Percentiles rank a stretch among this genome's conserved stretches.
These are phyloP conservation scores for Fabrea salina DNA, from an alignment of 169 alveolate genomes.

Conservation along the genomic window DNA sequence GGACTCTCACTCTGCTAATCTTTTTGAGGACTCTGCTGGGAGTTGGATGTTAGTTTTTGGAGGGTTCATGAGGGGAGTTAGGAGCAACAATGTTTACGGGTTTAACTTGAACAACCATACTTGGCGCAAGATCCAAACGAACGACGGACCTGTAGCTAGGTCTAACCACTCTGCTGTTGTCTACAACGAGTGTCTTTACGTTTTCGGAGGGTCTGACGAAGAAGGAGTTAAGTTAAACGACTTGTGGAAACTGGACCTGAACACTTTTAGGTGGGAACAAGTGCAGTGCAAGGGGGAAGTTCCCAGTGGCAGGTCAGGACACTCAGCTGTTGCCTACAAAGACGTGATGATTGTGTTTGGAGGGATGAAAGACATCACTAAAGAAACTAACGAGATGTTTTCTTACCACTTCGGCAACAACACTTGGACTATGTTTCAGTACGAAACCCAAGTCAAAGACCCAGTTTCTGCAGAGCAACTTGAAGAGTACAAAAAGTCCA, in stretches of 20 bases:
- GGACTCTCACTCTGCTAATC: conserved; percentile 50
- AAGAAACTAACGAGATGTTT: conserved; percentile 22
- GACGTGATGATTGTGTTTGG: conserved; percentile 74
- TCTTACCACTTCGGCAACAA: conserved; percentile 70
- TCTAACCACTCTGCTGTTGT: conserved; percentile 60
- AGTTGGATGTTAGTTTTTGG: conserved; percentile 67
- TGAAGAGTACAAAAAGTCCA: conserved; percentile 13
- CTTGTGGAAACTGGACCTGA: conserved; percentile 44
- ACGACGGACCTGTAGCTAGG: conserved; percentile 55
- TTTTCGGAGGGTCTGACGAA: conserved; percentile 71
- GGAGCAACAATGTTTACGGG: conserved; percentile 15
- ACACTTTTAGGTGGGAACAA: conserved; percentile 36
- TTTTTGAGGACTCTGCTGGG: conserved; percentile 77
- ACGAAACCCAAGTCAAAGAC: conserved; percentile 3
- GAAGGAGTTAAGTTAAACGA: conserved; percentile 53
- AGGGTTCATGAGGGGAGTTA: conserved; percentile 63
- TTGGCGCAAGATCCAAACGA: conserved; percentile 30
- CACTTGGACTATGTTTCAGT: conserved; percentile 66
- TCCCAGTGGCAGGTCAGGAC: conserved; percentile 81
- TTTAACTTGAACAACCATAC: conserved; percentile 30
- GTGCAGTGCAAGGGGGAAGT: conserved; percentile 44
- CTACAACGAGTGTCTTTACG: conserved; percentile 38
- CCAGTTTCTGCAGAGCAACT: conserved; percentile 28
- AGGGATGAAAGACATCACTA: conserved; percentile 76
- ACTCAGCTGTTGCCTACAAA: conserved; percentile 74